Conservation (phyloP, 495 filamentous ascomycete genomes). For the Umbilicaria muhlenbergii region DNA sequence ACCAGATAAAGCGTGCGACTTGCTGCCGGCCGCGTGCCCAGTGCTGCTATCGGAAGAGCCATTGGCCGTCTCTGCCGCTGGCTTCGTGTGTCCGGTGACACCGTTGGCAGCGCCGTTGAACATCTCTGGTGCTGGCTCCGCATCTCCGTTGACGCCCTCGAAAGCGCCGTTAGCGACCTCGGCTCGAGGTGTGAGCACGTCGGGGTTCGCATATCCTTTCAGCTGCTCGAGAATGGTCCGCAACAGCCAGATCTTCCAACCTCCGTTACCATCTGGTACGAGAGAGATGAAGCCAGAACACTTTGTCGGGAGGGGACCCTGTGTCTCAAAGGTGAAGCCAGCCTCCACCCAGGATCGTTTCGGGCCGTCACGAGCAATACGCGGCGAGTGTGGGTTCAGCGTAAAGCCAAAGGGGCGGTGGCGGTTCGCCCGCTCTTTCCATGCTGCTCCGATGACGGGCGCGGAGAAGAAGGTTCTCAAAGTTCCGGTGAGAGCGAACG, state of each 20-base stretch:
- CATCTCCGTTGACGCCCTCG: background rate
- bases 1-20: too few species aligned
- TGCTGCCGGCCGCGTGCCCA: too few species aligned
- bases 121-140: background rate
- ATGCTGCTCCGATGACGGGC: background rate
- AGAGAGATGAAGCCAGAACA: constrained; percentile 4
- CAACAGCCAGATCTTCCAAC: constrained; percentile 7
- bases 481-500: constrained; percentile 17
- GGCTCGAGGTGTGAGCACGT: background rate
- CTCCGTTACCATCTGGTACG: background rate
- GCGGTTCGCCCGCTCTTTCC: background rate
- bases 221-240: constrained; percentile 7
- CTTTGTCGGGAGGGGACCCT: background rate
- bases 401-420: background rate
- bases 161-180: background rate
- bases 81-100: background rate
- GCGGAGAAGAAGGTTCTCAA: constrained; percentile 14
- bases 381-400: background rate
- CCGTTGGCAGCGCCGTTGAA: background rate
- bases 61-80: background rate
- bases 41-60: too few species aligned
- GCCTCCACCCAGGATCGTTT: constrained; percentile 2
- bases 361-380: background rate
- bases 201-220: constrained; percentile 1
- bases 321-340: constrained; percentile 1